A percentile compares a stretch with the other conserved stretches of the same genome.
Conservation (phyloP, 768 basidiomycete genomes). For the Boletus eberwhitei region DNA sequence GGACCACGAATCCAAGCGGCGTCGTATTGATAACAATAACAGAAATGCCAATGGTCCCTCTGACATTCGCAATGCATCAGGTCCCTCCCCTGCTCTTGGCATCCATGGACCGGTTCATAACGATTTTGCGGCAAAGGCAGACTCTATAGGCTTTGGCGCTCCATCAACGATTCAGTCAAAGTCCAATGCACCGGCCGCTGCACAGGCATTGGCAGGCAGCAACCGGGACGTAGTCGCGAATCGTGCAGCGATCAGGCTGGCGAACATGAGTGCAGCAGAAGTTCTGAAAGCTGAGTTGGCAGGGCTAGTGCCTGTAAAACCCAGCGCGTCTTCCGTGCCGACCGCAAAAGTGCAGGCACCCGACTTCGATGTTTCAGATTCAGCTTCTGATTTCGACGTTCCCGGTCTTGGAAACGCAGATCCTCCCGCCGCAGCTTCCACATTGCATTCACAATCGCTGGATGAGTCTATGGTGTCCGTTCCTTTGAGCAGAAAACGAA, state of each 20-base stretch:
- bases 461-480: constrained; percentile 20
- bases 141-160: constrained; percentile 74
- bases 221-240: constrained; percentile 90
- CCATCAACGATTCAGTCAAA: constrained; percentile 55
- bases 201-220: constrained; percentile 76
- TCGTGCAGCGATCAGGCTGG: constrained; percentile 86
- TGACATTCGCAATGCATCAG: constrained; percentile 29
- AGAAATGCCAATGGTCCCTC: constrained; percentile 43
- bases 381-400: constrained; percentile 33
- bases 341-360: constrained; percentile 34
- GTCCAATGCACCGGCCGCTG: constrained; percentile 55
- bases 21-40: constrained; percentile 53
- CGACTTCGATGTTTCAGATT: constrained; percentile 24
- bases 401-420: constrained; percentile 33
- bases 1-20: constrained; percentile 85
- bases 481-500: constrained; percentile 43
- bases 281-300: constrained; percentile 87
- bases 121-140: constrained; percentile 72
- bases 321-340: constrained; percentile 27
- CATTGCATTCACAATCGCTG: constrained; percentile 4
- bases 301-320: constrained; percentile 44
- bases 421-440: constrained; percentile 15
- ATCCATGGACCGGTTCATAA: constrained; percentile 38
- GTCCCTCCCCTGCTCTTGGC: constrained; percentile 31
- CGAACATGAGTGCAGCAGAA: constrained; percentile 96